Base-by-base conservation (phyloP, 768 basidiomycete genomes). In the Termitomyces sp. region DNA sequence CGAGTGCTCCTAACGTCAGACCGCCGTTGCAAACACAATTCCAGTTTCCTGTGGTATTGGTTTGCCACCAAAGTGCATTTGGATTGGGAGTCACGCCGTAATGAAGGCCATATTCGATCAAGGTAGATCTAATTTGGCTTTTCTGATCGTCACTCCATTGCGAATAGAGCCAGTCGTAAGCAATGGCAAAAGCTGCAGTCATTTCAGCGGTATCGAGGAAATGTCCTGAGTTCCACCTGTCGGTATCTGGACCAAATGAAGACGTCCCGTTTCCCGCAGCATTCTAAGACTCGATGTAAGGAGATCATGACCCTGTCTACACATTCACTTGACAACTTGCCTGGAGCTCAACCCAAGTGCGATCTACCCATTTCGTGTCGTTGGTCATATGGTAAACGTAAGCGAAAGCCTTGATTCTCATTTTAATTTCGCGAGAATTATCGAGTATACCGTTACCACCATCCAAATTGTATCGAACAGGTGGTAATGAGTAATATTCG, bases 1-100 rank as follows among this genome's bases (percentile, higher is more conserved):
- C 95, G 56, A 99, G 85, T 1, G 97, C 83, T 45, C 82, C 97
- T 68, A 98, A 70, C 19, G 90, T 93, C 60, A 98, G 75, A 56
- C 97, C 97, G 46, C 84, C 82, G 70, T 98, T 98, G 77, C 89
- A 94, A 56, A 93, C 92, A 70, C 96, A 98, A 71, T 99, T 99
- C 97, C 97, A 99, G 78, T 98, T 99, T 19, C 96, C 96, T 59
- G 79, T 80, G 45, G 82, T 82, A 59, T 76, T 80, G 50, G 62
- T 78, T 51, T 72, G 80, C 95, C 95, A 97, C 95, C 95, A 97
- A 47, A 87, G 87, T 51, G 75, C 79, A 29, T 67, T 60, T 43
- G 75, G 65, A 53, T 71, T 68, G 25, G 82, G 84, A 21, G 64
- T 62, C 41, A 84, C 62, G 62, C 95, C 95, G 42, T 77, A 82